phyloP scores from a whole-genome alignment of 371 early-diverging fungal species.

The Rhizomucor pusillus region DNA sequence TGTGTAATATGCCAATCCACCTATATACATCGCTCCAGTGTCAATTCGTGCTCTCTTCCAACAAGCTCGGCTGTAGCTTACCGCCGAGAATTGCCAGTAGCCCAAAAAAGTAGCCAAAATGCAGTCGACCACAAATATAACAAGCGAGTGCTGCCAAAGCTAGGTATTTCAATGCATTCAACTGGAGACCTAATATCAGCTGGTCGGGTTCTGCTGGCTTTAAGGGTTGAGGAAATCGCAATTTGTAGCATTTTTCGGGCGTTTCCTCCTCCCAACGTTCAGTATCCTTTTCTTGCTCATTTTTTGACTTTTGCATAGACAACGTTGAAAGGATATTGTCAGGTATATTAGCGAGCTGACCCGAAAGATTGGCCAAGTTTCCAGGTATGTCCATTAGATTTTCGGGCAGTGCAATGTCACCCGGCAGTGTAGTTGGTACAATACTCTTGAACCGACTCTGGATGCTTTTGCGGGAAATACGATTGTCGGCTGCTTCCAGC shows the following conservation, averaged over 20 bases:
- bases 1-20: conserved; percentile 17
- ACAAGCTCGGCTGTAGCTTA: background rate
- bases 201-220: conserved; percentile 15
- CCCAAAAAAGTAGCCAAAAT: conserved; percentile 15
- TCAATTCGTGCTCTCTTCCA: background rate
- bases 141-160: conserved; percentile 8
- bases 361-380: background rate
- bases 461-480: background rate
- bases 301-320: background rate
- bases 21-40: background rate
- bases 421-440: background rate
- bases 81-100: conserved; percentile 5
- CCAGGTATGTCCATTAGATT: background rate
- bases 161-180: conserved; percentile 22
- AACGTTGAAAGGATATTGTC: background rate
- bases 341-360: background rate
- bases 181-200: conserved; percentile 12
- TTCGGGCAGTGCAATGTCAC: background rate
- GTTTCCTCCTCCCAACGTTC: background rate
- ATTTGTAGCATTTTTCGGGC: conserved; percentile 10
- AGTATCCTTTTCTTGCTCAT: background rate
- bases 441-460: background rate
- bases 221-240: conserved; percentile 16
- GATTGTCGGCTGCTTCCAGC: background rate
- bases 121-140: conserved; percentile 20